Evolutionary conservation across 768 basidiomycete species (phyloP), one percentile per base, ranked within the genome.

Genomic region (Arthromyces matolae): DNA sequence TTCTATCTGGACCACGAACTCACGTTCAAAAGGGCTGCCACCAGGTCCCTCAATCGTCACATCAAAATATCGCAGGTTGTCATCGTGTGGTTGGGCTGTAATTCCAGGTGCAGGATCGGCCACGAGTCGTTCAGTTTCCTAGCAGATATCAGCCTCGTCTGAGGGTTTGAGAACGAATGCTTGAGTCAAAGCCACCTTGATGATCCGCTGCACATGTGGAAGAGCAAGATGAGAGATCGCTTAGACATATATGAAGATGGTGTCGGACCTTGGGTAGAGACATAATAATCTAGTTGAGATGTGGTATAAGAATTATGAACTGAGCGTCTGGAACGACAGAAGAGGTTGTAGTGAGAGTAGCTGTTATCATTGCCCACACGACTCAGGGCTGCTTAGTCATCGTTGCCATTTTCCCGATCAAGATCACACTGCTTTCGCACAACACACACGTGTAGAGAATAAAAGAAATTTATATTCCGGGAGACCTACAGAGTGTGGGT

Each of bases 81-180:
- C 96, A 2, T 98, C 93, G 57, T 98, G 96, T 2, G 96, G 94
- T 5, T 75, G 68, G 16, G 96, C 96, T n/a, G 90, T 81, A 49
- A 99, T 98, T 42, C 96, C 96, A 18, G 96, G 96, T 2, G 94
- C 94, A 16, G 95, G 93, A 71, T 99, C 96, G 34, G 91, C 85
- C 36, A 95, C 85, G 13, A 99, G 86, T 25, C 96, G 81, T 67
- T 98, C 94, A 27, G 96, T 99, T 79, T 98, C 96, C 95, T 98
- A 24, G 14, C 25, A 38, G 27, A 44, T 45, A 37, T 50, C 36
- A 48, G 49, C 28, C 46, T 42, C 25, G 39, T 31, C 42, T 28
- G 43, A 22, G 20, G 40, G n/a, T n/a, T n/a, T n/a, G n/a, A n/a
- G n/a, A n/a, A n/a, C 16, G 28, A 42, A 14, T 27, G 36, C 32